Conservation (phyloP, 2,329 filamentous ascomycete genomes). For the Plenodomus biglobosus region DNA sequence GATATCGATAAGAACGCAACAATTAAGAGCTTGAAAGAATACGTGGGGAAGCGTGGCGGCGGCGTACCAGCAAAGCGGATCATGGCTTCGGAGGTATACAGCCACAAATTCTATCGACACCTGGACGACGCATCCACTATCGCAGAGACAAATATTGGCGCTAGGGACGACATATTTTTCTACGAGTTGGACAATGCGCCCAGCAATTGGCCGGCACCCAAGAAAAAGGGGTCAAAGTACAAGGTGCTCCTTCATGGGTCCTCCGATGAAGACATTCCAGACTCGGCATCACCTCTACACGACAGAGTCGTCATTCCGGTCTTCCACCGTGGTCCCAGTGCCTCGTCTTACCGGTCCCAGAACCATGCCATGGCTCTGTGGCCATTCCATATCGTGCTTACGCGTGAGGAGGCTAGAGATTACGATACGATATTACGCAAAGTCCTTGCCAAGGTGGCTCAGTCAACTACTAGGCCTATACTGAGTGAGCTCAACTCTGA, state of each 20-base stretch:
- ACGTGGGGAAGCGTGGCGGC: constrained; percentile 57
- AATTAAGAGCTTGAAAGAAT: constrained; percentile 67
- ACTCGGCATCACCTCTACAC: constrained; percentile 63
- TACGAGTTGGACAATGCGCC: constrained; percentile 78
- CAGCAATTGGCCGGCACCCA: constrained; percentile 71
- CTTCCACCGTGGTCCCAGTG: constrained; percentile 58
- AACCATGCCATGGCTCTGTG: constrained; percentile 41
- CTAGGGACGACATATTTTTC: constrained; percentile 65
- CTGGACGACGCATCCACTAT: constrained; percentile 68
- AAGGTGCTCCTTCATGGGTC: constrained; percentile 53
- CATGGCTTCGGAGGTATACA: constrained; percentile 82
- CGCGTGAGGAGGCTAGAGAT: constrained; percentile 67
- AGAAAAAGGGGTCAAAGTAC: constrained; percentile 48
- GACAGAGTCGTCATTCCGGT: constrained; percentile 71
- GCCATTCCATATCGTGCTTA: constrained; percentile 75
- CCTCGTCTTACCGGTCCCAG: constrained; percentile 35
- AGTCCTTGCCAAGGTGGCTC: constrained; percentile 72
- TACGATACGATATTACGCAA: constrained; percentile 78
- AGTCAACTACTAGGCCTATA: constrained; percentile 71
- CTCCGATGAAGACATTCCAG: constrained; percentile 51
- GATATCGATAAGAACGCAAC: constrained; percentile 78
- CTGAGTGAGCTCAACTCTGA: constrained; percentile 53
- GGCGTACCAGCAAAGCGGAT: constrained; percentile 61
- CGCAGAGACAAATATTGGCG: constrained; percentile 68
- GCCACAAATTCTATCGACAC: constrained; percentile 80